Base-by-base conservation (phyloP, 371 early-diverging fungal species). In the Lichtheimia corymbifera region DNA sequence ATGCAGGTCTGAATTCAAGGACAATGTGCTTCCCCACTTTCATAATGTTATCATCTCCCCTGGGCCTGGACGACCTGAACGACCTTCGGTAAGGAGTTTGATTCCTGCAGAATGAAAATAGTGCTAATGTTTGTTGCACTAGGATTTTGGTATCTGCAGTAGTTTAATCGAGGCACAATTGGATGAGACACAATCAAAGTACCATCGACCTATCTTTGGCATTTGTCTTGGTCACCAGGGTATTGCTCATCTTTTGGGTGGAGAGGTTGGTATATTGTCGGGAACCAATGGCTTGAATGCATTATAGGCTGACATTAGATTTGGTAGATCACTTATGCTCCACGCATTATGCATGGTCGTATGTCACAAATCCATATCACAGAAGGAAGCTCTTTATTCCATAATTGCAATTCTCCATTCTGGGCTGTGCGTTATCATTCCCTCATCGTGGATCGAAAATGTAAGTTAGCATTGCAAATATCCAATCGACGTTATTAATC, bases 161-260 rank as follows among this genome's bases (percentile, higher is more conserved):
- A 75, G 87, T 12, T 65, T 95, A 13, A 69, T 97, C 25, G 58
- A 76, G 30, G 69, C 84, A 18, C 82, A 82, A 61, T 52, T 69
- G 42, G 75, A 76, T 61, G 71, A 67, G 28, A n/a, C 7, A 6
- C 66, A 68, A 30, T 15, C 27, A 6, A 41, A 72, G 9, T 57
- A 60, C 20, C 79, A 79, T 59, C 58, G 79, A 24, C 99, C 99
- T 2, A 79, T 98, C 11, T 85, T 99, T 58, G 99, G 99, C 50
- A 93, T 99, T 0, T 99, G 99, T 71, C 78, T 99, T 44, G 99
- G 99, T 0, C 94, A 97, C 74, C 99, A 99, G 72, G 93, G 97
- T 5, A 87, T 96, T 22, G 96, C 91, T 1, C 71, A 82, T 54
- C 82, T 81, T 11, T 89, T 91, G 65, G 97, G 96, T 7, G 93